Percentiles rank a stretch among this genome's conserved stretches.
Evolutionary conservation across 768 basidiomycete genomes (phyloP).

Genomic region (Coprinellus micaceus): DNA sequence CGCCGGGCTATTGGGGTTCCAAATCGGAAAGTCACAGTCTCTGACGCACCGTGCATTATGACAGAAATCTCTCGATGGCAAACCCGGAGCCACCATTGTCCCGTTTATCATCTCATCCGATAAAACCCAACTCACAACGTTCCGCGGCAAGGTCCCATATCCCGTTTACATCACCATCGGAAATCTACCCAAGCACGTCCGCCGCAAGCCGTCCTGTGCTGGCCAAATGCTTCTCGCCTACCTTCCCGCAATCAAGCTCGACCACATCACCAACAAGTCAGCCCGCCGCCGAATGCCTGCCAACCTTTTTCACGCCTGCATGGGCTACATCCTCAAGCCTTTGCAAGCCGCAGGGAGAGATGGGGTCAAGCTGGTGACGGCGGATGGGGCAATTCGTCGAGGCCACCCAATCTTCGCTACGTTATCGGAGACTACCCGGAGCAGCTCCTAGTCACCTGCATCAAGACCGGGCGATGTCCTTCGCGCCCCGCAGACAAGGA

Average conservation of each 20-base stretch:
- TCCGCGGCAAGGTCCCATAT: conserved; percentile 40
- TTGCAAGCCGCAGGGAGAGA: conserved; percentile 22
- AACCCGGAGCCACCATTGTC: conserved; percentile 26
- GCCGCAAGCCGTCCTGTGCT: conserved; percentile 31
- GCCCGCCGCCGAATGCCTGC: conserved; percentile 17
- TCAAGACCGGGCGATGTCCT: conserved; percentile 26
- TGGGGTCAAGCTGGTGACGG: conserved; percentile 25
- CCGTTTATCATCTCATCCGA: conserved; percentile 45
- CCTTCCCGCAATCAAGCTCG: conserved; percentile 34
- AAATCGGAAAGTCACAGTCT: neutral
- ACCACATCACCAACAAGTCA: conserved; percentile 24
- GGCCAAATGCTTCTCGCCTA: conserved; percentile 36
- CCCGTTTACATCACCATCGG: conserved; percentile 49
- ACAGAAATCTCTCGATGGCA: too few species aligned
- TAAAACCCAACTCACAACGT: conserved; percentile 40
- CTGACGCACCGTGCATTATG: too few species aligned
- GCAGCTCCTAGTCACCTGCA: conserved; percentile 34
- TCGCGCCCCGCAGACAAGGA: conserved; percentile 16
- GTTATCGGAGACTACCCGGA: conserved; percentile 42
- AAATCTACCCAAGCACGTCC: conserved; percentile 39
- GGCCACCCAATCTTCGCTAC: conserved; percentile 38
- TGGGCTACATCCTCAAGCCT: conserved; percentile 25
- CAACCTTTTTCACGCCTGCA: conserved; percentile 38
- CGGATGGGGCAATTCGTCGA: conserved; percentile 29
- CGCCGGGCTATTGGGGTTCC: conserved; percentile 6